phyloP scores from a whole-genome alignment of 163 green algal species.

The Chlorella variabilis region DNA sequence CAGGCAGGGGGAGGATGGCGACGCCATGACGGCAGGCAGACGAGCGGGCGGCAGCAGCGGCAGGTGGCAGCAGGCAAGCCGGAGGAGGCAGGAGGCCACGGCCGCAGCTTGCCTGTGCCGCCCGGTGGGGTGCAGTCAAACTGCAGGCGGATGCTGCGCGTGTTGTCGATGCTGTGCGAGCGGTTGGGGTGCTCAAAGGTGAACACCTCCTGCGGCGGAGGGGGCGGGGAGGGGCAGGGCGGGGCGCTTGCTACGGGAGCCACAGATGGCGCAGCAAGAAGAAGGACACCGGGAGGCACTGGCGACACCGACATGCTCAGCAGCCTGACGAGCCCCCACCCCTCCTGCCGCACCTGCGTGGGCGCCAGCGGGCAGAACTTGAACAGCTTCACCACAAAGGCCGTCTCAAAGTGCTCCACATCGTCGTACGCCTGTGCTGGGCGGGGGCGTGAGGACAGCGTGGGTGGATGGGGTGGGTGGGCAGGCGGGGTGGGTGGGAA shows the following conservation, averaged over 20 bases:
- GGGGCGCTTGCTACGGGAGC: too few species aligned
- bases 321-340: too few species aligned
- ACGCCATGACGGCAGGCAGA: neutral
- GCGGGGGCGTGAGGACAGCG: neutral
- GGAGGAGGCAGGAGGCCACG: neutral
- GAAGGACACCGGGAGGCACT: too few species aligned
- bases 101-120: constrained; percentile 29
- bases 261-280: too few species aligned
- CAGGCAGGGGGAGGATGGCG: neutral
- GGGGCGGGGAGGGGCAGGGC: constrained; percentile 37
- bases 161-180: constrained; percentile 47
- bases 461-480: neutral
- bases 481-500: too few species aligned
- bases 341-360: constrained; percentile 50
- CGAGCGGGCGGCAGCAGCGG: neutral
- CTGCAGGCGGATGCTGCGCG: constrained; percentile 20
- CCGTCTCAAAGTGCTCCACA: constrained; percentile 93
- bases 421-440: constrained; percentile 79
- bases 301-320: too few species aligned
- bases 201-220: constrained; percentile 76
- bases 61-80: neutral
- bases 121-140: constrained; percentile 33
- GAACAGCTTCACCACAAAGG: constrained; percentile 97
- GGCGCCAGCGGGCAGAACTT: constrained; percentile 53
- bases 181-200: constrained; percentile 91